phyloP scores from a whole-genome alignment of 2,329 filamentous ascomycete genomes.

The Hypoxylon rubiginosum region DNA sequence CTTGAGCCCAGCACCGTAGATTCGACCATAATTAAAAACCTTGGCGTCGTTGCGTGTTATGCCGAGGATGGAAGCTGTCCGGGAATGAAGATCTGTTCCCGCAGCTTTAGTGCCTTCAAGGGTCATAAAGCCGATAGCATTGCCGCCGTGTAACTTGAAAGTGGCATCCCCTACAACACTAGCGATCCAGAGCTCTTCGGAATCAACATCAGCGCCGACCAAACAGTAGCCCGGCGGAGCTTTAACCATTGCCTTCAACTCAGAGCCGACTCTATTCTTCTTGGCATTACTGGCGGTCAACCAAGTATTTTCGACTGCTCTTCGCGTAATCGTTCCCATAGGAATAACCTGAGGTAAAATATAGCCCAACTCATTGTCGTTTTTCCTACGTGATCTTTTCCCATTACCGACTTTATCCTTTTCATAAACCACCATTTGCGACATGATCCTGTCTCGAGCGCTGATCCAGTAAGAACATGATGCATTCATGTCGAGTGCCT shows the following conservation, averaged over 20 bases:
- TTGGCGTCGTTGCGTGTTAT: slow-evolving; percentile 97
- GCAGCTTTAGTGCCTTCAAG: slow-evolving; percentile 94
- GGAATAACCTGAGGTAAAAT: slow-evolving; percentile 97
- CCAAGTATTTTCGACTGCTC: slow-evolving; percentile 98
- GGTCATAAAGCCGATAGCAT: slow-evolving; percentile 99
- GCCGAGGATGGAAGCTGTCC: slow-evolving; percentile 90
- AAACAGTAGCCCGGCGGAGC: slow-evolving; percentile 92
- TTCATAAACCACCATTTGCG: slow-evolving; percentile 94
- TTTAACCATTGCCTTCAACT: slow-evolving; percentile 96
- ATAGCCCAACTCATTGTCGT: slow-evolving; percentile 70
- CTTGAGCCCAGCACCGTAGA: slow-evolving; percentile 96
- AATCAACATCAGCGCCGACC: slow-evolving; percentile 97
- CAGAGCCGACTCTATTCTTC: slow-evolving; percentile 93
- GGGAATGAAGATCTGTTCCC: slow-evolving; percentile 93
- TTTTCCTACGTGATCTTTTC: slow-evolving; percentile 40
- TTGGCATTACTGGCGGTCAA: slow-evolving; percentile 98
- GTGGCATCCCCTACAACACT: slow-evolving; percentile 94
- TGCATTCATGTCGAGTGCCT: slow-evolving; percentile 97
- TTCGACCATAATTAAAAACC: slow-evolving; percentile 98
- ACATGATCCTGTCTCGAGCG: slow-evolving; percentile 90
- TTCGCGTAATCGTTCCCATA: slow-evolving; percentile 96
- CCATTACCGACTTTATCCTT: slow-evolving; percentile 63
- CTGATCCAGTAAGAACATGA: slow-evolving; percentile 99
- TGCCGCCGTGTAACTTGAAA: slow-evolving; percentile 94
- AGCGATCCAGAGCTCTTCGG: slow-evolving; percentile 97